phyloP scores from a whole-genome alignment of 306 rosid species.

The Quercus mongolica region DNA sequence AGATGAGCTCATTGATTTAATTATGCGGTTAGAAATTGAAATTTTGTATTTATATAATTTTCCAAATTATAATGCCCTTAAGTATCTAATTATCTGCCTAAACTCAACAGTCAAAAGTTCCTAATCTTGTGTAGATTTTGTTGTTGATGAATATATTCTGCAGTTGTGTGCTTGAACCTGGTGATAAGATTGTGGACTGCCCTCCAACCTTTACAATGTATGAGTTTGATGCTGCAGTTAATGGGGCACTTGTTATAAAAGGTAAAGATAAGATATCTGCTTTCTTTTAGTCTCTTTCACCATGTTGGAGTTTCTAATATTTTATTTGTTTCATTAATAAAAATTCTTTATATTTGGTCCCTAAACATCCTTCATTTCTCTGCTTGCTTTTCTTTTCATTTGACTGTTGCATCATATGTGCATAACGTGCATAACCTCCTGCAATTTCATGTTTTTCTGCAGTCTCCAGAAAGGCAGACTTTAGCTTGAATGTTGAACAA shows the following conservation, averaged over 20 bases:
- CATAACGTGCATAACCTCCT: conserved; percentile 15
- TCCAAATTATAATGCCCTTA: too few species aligned
- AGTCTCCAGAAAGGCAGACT: conserved; percentile 80
- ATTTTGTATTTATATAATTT: neutral
- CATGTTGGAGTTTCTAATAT: neutral
- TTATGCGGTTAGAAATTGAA: conserved; percentile 67
- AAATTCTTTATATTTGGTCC: neutral
- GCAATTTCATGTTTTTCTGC: conserved; percentile 25
- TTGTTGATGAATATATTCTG: conserved; percentile 5
- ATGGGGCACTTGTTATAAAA: conserved; percentile 60
- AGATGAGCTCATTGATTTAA: conserved; percentile 91
- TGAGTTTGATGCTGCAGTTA: conserved; percentile 78
- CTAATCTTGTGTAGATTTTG: too few species aligned
- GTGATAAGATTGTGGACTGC: conserved; percentile 96
- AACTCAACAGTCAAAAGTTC: fast-evolving
- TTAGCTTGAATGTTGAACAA: conserved; percentile 73
- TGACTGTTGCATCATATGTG: too few species aligned
- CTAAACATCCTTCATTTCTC: neutral
- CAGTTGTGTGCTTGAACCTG: conserved; percentile 93
- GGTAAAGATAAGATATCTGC: conserved; percentile 33
- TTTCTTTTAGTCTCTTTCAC: neutral
- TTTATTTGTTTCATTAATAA: too few species aligned
- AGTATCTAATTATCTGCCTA: too few species aligned
- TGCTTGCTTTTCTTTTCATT: too few species aligned
- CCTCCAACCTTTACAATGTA: conserved; percentile 98